Evolutionary conservation across 176 grass and related monocot species (phyloP), one percentile per base, ranked within the genome.

Genomic region (Oryza punctata): DNA sequence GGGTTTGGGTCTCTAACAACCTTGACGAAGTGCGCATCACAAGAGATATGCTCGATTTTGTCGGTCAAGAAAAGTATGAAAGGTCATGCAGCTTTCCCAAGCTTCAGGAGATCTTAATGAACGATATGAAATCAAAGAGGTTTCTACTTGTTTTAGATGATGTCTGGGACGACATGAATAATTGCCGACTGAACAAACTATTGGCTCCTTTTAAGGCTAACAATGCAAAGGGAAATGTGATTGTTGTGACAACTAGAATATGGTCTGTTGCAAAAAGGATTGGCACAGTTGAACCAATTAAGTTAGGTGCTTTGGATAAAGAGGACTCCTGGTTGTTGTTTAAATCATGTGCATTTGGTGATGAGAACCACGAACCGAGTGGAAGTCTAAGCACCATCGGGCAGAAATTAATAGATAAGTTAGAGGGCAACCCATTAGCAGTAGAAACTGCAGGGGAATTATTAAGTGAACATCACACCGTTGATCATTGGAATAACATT

Each of bases 141-240:
- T 35, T 41, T 46, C 43, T 91, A 2, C 65, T 87, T 3, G 6
- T 87, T 21, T 73, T 91, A 10, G 89, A 91, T 76, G 76, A 87
- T 77, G 33, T 91, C 2, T 91, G 89, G 81, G 27, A 72, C 0
- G 15, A 37, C 21, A 25, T 72, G 12, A 11, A 72, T 16, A 38
- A 26, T 47, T 6, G 0, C 10, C 13, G 0, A 64, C 82, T 70
- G 88, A 63, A 54, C 5, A 50, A 60, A 63, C 4, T 86, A 1
- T 70, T 90, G 13, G 18, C 59, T 44, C 49, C 77, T 1, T 18
- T 86, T 14, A 37, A 23, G 7, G 60, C 29, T 44, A 24, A 18
- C 14, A 7, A 7, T 68, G 13, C 4, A 3, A 69, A 81, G 37
- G 70, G 70, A 1, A 86, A 81, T 70, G 38, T 64, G 1, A 70